A percentile compares a stretch with the other conserved stretches of the same genome.
Conservation (phyloP, 1,284 basidiomycete genomes). For the Puccinia hordei region DNA sequence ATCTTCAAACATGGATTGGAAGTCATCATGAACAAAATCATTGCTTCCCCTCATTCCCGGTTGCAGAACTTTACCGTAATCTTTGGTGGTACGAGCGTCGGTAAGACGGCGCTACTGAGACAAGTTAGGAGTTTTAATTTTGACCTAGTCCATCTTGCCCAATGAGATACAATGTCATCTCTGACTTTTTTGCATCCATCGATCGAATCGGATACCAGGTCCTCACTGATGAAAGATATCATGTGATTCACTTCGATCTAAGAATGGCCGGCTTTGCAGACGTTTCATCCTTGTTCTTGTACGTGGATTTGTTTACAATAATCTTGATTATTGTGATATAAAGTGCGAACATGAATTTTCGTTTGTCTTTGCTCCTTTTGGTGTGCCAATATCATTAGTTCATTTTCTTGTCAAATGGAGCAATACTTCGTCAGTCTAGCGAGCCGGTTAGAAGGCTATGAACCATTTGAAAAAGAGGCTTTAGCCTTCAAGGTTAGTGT, state of each 20-base stretch:
- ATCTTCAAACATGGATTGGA: not conserved
- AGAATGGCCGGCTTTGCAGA: conserved; percentile 80
- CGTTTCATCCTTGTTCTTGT: conserved; percentile 68
- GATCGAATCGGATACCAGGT: conserved; percentile 59
- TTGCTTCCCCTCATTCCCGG: conserved; percentile 60
- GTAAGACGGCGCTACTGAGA: conserved; percentile 76
- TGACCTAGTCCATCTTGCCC: not conserved
- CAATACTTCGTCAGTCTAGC: conserved; percentile 71
- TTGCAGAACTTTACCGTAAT: conserved; percentile 71
- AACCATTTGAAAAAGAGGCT: conserved; percentile 71
- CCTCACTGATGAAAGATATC: conserved; percentile 68
- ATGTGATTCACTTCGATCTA: conserved; percentile 78
- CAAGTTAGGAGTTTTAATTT: conserved; percentile 60
- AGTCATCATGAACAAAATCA: too few species aligned
- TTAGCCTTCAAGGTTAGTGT: conserved; percentile 68
- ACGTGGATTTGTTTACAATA: not conserved
- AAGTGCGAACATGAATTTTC: not conserved
- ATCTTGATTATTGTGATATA: not conserved
- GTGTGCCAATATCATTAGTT: conserved; percentile 54
- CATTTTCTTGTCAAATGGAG: conserved; percentile 76
- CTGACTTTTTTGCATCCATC: not conserved
- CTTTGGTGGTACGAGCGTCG: conserved; percentile 72
- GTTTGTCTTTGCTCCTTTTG: too few species aligned
- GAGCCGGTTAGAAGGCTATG: conserved; percentile 68
- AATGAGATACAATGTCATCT: not conserved